phyloP scores from a whole-genome alignment of 805 yeast species.

The Priceomyces castillae region DNA sequence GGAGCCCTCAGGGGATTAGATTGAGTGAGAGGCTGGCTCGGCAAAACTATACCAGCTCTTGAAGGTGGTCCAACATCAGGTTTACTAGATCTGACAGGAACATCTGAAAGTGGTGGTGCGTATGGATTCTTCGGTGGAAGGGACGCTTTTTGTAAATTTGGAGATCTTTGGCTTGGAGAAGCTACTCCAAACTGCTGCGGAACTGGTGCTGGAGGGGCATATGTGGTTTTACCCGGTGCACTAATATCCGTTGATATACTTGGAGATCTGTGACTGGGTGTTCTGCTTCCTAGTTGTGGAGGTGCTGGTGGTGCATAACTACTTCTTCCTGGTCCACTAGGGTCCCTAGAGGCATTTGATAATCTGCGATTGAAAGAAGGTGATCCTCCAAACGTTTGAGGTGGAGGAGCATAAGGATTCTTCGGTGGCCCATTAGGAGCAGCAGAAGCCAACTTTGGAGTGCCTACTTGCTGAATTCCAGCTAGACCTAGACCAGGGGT shows the following conservation, averaged over 20 bases:
- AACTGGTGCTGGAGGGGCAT: conserved; percentile 19
- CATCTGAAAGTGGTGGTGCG: conserved; percentile 18
- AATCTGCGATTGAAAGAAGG: background rate
- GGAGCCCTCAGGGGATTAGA: conserved; percentile 19
- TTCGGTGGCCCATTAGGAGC: conserved; percentile 32
- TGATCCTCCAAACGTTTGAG: conserved; percentile 11
- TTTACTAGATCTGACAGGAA: conserved; percentile 13
- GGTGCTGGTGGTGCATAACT: conserved; percentile 3
- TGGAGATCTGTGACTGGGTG: conserved; percentile 8
- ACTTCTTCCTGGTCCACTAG: conserved; percentile 22
- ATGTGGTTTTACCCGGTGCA: conserved; percentile 7
- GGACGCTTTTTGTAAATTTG: background rate
- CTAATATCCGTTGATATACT: background rate
- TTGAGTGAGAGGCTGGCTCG: conserved; percentile 12
- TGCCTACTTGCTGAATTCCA: conserved; percentile 19
- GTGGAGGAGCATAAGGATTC: conserved; percentile 27
- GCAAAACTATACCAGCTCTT: conserved; percentile 20
- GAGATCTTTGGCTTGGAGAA: background rate
- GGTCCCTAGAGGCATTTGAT: conserved; percentile 14
- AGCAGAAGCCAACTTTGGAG: background rate
- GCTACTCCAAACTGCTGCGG: background rate
- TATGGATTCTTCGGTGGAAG: conserved; percentile 24
- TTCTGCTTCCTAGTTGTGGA: conserved; percentile 1
- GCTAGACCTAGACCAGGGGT: conserved; percentile 18
- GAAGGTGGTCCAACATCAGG: conserved; percentile 12